Percentiles rank a stretch among this genome's conserved stretches.
phyloP scores from a whole-genome alignment of 805 yeast species.

The Barnettozyma botsteinii region DNA sequence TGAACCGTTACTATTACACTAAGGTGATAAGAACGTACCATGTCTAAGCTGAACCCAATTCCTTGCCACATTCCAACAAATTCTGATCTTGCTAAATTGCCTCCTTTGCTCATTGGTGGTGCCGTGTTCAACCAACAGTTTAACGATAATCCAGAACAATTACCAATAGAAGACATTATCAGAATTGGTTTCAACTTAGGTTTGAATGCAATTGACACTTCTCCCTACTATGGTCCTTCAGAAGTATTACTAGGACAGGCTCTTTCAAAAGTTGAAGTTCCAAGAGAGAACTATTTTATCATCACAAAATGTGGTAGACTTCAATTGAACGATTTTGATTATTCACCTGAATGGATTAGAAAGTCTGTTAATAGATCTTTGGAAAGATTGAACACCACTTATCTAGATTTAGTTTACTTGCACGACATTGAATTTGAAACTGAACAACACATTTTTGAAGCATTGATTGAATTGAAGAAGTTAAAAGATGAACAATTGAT shows the following conservation, averaged over 20 bases:
- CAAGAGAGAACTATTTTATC: constrained; percentile 60
- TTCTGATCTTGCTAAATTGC: constrained; percentile 30
- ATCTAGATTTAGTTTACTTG: constrained; percentile 76
- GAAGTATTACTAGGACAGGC: constrained; percentile 72
- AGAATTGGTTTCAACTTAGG: constrained; percentile 59
- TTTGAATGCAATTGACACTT: constrained; percentile 76
- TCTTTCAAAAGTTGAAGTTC: constrained; percentile 36
- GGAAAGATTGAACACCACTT: constrained; percentile 55
- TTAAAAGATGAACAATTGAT: constrained; percentile 62
- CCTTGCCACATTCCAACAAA: constrained; percentile 16
- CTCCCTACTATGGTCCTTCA: constrained; percentile 91
- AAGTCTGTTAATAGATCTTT: constrained; percentile 63
- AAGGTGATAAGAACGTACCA: no score
- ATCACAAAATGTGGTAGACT: constrained; percentile 87
- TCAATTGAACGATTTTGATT: constrained; percentile 65
- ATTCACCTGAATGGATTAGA: constrained; percentile 53
- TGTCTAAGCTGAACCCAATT: constrained; percentile 14
- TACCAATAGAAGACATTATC: constrained; percentile 56
- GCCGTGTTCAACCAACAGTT: constrained; percentile 83
- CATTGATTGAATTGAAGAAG: constrained; percentile 51
- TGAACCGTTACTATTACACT: no score
- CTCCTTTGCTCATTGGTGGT: constrained; percentile 76
- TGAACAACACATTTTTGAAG: constrained; percentile 49
- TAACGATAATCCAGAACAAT: constrained; percentile 55
- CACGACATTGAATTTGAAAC: constrained; percentile 86